Evolutionary conservation across 1,284 basidiomycete species (phyloP).

Genomic region (Naganishia albida): DNA sequence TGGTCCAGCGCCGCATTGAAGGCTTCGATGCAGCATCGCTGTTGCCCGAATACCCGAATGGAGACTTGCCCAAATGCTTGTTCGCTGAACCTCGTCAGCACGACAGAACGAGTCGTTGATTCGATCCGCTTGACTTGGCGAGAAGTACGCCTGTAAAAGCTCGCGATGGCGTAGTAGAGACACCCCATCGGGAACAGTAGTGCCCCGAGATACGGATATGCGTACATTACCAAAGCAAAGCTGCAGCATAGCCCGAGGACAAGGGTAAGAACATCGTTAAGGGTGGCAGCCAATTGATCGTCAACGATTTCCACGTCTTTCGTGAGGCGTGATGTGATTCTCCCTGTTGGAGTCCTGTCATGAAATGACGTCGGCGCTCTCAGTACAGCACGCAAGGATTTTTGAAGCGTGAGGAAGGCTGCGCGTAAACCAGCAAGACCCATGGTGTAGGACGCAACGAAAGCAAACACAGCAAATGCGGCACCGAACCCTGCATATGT

Average conservation of each 20-base stretch:
- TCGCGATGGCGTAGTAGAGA: conserved; percentile 34
- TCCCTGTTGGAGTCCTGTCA: conserved; percentile 54
- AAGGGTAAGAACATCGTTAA: conserved; percentile 15
- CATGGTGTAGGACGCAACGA: conserved; percentile 36
- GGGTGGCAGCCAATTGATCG: conserved; percentile 37
- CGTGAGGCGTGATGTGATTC: conserved; percentile 65
- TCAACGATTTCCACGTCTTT: conserved; percentile 50
- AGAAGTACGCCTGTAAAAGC: conserved; percentile 44
- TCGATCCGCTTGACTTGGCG: conserved; percentile 48
- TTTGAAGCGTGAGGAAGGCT: conserved; percentile 40
- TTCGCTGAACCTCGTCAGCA: conserved; percentile 47
- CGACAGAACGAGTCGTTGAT: conserved; percentile 41
- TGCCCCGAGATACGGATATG: conserved; percentile 40
- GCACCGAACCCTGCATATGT: conserved; percentile 40
- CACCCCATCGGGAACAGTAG: conserved; percentile 41
- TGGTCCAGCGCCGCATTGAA: conserved; percentile 39
- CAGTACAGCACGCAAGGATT: conserved; percentile 39
- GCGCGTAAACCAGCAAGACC: conserved; percentile 40
- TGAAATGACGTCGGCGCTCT: conserved; percentile 41
- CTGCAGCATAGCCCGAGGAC: conserved; percentile 38
- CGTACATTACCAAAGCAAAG: conserved; percentile 42
- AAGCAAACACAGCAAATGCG: conserved; percentile 36
- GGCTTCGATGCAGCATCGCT: conserved; percentile 36
- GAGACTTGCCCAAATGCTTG: conserved; percentile 42
- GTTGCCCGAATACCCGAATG: conserved; percentile 43